Percentiles rank a stretch among this genome's conserved stretches.
These are phyloP conservation scores for Xylaria sp. DNA, from an alignment of 2,329 filamentous ascomycete genomes.

Conservation along the genomic window DNA sequence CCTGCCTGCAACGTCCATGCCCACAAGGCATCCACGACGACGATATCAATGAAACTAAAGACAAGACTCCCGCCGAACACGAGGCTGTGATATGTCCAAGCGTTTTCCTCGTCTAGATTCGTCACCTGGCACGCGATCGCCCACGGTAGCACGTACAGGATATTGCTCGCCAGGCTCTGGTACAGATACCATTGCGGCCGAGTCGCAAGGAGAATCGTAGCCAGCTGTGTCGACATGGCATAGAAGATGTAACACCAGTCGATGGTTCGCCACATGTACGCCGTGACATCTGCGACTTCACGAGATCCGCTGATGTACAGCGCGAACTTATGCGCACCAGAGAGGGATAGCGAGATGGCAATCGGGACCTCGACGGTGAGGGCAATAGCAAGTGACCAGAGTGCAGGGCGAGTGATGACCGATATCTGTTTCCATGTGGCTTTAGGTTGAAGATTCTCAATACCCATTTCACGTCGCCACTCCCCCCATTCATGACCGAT, in stretches of 20 bases:
- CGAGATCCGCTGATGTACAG: slow-evolving; percentile 54
- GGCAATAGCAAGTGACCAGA: slow-evolving; percentile 48
- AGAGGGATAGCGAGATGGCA: slow-evolving; percentile 56
- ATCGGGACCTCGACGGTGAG: slow-evolving; percentile 56
- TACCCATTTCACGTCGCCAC: slow-evolving; percentile 30
- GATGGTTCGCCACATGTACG: slow-evolving; percentile 59
- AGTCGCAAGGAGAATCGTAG: slow-evolving; percentile 59
- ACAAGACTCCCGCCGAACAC: slow-evolving; percentile 65
- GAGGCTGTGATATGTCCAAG: slow-evolving; percentile 62
- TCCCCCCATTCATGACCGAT: background rate
- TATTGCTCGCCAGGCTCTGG: slow-evolving; percentile 60
- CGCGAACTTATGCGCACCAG: slow-evolving; percentile 56
- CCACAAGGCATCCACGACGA: slow-evolving; percentile 48
- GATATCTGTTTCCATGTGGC: slow-evolving; percentile 9
- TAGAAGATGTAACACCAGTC: slow-evolving; percentile 69
- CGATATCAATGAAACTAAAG: slow-evolving; percentile 57
- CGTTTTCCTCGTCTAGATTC: slow-evolving; percentile 45
- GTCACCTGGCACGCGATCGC: slow-evolving; percentile 54
- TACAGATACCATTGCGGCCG: slow-evolving; percentile 62
- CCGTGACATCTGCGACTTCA: slow-evolving; percentile 54
- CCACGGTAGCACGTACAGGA: slow-evolving; percentile 66
- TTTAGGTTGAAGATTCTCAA: slow-evolving; percentile 14
- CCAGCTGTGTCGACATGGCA: slow-evolving; percentile 59
- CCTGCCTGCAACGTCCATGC: slow-evolving; percentile 44
- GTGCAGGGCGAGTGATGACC: slow-evolving; percentile 46